Base-by-base conservation (phyloP, 2,329 filamentous ascomycete species). In the Diaporthe australafricana region DNA sequence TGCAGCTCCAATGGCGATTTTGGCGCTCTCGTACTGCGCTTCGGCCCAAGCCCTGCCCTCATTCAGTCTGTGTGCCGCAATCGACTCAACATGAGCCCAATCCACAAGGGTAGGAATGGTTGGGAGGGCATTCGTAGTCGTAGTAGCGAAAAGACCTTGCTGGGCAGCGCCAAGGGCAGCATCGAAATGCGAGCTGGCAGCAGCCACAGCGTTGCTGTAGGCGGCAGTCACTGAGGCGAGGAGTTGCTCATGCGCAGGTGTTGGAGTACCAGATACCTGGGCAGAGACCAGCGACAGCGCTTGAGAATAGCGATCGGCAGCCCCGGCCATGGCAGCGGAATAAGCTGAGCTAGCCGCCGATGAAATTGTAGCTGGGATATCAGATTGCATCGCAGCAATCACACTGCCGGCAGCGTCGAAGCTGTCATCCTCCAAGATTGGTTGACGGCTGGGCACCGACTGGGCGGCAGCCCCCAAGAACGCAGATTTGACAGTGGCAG, bases 11-110 rank as follows among this genome's bases (percentile, higher is more conserved):
- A 92, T 84, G 35, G 90, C 91, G 68, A 90, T 86, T 80, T 91
- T 91, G n/a, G 91, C 91, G 68, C 85, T 89, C 63, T 91, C 87
- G 75, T 93, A 93, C 77, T 94, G 92, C 45, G 91, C 87, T 67
- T 92, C 92, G 8, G 93, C 94, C 78, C 88, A 87, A 67, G 88
- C 87, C 6, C 94, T 84, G n/a, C 92, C 93, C 76, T 94, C 91
- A 17, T 89, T 88, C 20, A 96, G 85, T 70, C 89, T 89, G 40
- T 91, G 90, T 0, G 92, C 88, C 0, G 94, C 94, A 75, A 95
- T 88, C 0, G 92, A 90, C 66, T 89, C 85, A 16, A 87, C 84
- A 30, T 80, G 81, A 63, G 84, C 80, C 87, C 88, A 88, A 71
- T 86, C 83, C 4, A 86, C 76, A 27, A 80, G 79, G 25, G 82